Base-by-base conservation (phyloP, 2,329 filamentous ascomycete genomes). In the Epichloe brachyelytri region DNA sequence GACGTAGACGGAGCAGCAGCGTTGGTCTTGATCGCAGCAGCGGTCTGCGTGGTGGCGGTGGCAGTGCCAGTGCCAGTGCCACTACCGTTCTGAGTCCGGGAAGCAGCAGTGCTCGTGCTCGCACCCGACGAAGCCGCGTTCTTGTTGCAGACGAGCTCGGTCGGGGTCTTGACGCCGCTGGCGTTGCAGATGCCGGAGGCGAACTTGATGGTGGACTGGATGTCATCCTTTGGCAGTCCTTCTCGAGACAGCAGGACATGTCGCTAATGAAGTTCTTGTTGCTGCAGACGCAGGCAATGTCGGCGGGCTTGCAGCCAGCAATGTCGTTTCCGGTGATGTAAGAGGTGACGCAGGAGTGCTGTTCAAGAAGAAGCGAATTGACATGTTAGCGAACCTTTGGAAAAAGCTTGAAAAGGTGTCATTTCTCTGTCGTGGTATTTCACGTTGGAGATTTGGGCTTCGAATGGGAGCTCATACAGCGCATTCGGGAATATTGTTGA, bases 171-270 rank as follows among this genome's bases (percentile, higher is more conserved):
- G 46, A 71, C 66, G 46, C 63, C 63, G 38, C 58, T 57, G 43
- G 62, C 58, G 39, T 60, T 63, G 66, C 70, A 73, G 53, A 73
- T 64, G 55, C 63, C 54, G 45, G 60, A 56, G 48, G 70, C 70
- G 56, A 62, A 71, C 43, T 58, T 49, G 53, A 72, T 63, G 46
- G 70, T 67, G 1, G 56, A 53, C 1, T 59, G 53, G 54, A 68
- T 64, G 38, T 66, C 67, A 4, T 56, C 47, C 10, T 55, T 55
- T 62, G 57, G 60, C 70, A 73, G 43, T 54, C 56, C 36, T 59
- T 58, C 41, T 59, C 58, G 48, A 73, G 61, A 56, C 70, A 72
- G 65, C 70, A 73, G 48, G 70, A 67, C 46, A 72, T 70, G 55
- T 56, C 57, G 54, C 58, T 54, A 51, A 73, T 62, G 64, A 72